Conservation (phyloP, 2,329 filamentous ascomycete genomes). For the Epichloe sylvatica region DNA sequence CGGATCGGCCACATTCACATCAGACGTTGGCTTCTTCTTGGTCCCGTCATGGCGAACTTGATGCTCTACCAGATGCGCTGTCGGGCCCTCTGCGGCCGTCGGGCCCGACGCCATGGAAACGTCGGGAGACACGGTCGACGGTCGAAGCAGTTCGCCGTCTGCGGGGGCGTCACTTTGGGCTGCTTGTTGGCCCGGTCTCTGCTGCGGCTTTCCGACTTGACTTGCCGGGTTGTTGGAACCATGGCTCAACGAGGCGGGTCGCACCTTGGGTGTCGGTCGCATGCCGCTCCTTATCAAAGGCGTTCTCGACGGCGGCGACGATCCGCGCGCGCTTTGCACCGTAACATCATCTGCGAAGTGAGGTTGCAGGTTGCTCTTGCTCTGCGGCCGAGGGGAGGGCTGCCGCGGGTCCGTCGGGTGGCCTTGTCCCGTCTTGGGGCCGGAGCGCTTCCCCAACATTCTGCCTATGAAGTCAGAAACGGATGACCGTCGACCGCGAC, state of each 20-base stretch:
- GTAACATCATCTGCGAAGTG: not conserved
- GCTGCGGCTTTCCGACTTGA: not conserved
- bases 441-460: conserved; percentile 14
- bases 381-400: not conserved
- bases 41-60: not conserved
- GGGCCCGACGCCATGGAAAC: conserved; percentile 3
- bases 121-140: conserved; percentile 6
- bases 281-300: not conserved
- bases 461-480: conserved; percentile 17
- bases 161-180: not conserved
- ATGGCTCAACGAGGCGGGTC: not conserved
- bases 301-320: not conserved
- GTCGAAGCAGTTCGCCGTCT: conserved; percentile 1
- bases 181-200: not conserved
- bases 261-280: not conserved
- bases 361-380: not conserved
- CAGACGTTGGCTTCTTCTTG: not conserved
- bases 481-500: conserved; percentile 16
- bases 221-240: not conserved
- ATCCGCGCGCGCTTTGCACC: not conserved
- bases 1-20: not conserved
- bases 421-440: conserved; percentile 7
- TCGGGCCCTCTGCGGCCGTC: not conserved
- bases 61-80: not conserved
- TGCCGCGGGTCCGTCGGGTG: not conserved